phyloP scores from a whole-genome alignment of 306 rosid genomes.

The Prosopis cineraria region DNA sequence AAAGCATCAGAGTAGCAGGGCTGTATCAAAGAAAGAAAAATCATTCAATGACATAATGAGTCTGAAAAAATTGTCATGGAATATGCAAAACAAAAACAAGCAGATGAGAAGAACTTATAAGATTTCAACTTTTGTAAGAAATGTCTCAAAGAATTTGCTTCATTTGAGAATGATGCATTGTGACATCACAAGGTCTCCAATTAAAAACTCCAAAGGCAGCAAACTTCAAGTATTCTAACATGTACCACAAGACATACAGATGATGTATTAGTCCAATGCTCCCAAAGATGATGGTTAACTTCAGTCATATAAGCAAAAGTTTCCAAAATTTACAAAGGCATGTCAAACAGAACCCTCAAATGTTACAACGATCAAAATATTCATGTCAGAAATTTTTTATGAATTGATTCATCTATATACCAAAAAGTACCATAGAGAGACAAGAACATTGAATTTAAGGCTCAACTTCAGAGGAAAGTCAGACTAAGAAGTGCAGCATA shows the following conservation, averaged over 20 bases:
- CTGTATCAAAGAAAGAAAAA: background rate
- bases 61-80: constrained; percentile 1
- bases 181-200: background rate
- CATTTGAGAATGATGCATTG: background rate
- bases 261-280: background rate
- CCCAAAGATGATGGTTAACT: background rate
- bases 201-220: background rate
- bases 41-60: background rate
- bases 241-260: background rate
- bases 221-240: constrained; percentile 29
- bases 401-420: background rate
- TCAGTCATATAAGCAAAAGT: background rate
- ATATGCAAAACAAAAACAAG: background rate
- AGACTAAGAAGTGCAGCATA: background rate
- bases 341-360: background rate
- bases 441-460: background rate
- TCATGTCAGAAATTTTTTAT: background rate
- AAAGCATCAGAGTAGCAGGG: background rate
- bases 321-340: background rate
- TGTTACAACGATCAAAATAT: background rate
- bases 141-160: background rate
- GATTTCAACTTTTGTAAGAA: background rate
- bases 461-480: background rate
- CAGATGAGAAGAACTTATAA: background rate
- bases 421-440: background rate